Evolutionary conservation across 306 rosid species (phyloP).

Genomic region (Hippophae gyantsensis): DNA sequence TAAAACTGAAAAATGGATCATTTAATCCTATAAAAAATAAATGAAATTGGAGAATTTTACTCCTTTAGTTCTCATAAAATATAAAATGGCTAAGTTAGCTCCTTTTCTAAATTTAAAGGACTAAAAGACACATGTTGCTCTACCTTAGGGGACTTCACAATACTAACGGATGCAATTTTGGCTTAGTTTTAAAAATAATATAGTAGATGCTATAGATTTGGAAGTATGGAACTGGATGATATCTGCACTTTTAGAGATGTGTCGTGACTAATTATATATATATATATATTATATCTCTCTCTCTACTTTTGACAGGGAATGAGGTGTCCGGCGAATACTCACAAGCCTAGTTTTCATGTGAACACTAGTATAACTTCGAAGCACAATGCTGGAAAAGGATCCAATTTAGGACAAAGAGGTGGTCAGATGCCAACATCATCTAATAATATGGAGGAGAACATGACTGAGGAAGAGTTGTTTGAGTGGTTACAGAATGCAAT

Average conservation of each 20-base stretch:
- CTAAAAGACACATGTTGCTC: too few relatives aligned
- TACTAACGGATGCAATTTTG: too few relatives aligned
- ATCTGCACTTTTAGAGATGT: not conserved
- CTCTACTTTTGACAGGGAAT: slow-evolving; percentile 60
- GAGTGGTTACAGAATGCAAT: slow-evolving; percentile 90
- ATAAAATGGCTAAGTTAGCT: too few relatives aligned
- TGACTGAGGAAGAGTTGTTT: slow-evolving; percentile 84
- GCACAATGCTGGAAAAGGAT: slow-evolving; percentile 54
- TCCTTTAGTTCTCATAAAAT: too few relatives aligned
- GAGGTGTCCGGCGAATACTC: slow-evolving; percentile 91
- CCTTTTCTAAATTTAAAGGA: too few relatives aligned
- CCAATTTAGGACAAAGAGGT: slow-evolving; percentile 68
- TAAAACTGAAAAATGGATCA: too few relatives aligned
- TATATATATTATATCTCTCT: not conserved
- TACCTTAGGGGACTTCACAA: too few relatives aligned
- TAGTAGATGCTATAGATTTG: too few relatives aligned
- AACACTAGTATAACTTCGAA: slow-evolving; percentile 74
- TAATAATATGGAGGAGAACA: slow-evolving; percentile 50
- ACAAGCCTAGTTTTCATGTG: slow-evolving; percentile 92
- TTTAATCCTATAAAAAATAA: too few relatives aligned
- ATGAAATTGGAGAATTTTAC: too few relatives aligned
- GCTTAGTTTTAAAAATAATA: too few relatives aligned
- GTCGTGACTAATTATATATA: not conserved
- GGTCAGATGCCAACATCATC: slow-evolving; percentile 46
- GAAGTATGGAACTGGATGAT: too few relatives aligned